phyloP scores from a whole-genome alignment of 441 rosid species.

The Codiaeum variegatum region DNA sequence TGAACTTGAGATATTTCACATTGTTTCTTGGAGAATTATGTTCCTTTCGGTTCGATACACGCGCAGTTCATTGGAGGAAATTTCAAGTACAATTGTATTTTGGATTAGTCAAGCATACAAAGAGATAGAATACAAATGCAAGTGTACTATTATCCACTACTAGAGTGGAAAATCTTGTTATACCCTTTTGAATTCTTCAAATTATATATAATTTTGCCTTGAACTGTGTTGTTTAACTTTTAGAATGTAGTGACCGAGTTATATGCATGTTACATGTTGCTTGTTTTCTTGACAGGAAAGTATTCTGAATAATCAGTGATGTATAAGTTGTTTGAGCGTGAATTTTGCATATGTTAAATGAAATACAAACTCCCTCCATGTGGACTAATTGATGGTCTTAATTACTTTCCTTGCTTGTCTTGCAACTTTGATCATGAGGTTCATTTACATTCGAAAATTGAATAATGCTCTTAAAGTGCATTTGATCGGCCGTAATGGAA shows the following conservation, averaged over 20 bases:
- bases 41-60: neutral
- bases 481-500: too few relatives aligned
- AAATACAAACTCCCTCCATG: neutral
- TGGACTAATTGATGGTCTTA: neutral
- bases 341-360: neutral
- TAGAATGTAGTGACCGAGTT: neutral
- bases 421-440: neutral
- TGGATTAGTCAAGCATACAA: neutral
- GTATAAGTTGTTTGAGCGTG: neutral
- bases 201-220: neutral
- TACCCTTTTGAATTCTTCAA: neutral
- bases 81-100: neutral
- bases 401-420: neutral
- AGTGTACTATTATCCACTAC: neutral
- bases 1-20: neutral
- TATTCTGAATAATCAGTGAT: neutral
- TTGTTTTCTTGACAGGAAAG: neutral
- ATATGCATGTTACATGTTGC: neutral
- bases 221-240: neutral
- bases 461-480: neutral
- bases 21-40: neutral
- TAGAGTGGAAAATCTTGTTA: neutral
- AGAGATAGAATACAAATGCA: neutral
- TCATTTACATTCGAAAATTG: neutral
- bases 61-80: constrained; percentile 4